phyloP scores from a whole-genome alignment of 441 rosid genomes.

The Aquilaria agallochum region DNA sequence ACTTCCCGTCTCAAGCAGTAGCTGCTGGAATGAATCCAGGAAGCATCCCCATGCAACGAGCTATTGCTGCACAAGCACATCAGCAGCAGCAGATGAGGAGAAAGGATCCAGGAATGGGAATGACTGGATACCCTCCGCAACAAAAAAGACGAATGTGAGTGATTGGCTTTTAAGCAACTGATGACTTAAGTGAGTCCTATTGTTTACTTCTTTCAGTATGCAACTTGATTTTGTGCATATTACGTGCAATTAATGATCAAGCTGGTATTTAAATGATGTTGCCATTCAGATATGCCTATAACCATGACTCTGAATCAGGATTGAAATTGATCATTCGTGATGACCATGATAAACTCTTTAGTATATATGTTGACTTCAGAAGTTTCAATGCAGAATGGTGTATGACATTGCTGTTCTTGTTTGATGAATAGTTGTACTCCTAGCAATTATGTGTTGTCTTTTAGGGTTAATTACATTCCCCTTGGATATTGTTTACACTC shows the following conservation, averaged over 20 bases:
- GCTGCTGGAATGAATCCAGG: conserved; percentile 78
- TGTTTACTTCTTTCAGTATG: conserved; percentile 11
- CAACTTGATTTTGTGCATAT: neutral
- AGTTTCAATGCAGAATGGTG: neutral
- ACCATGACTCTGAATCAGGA: neutral
- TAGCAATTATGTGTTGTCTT: neutral
- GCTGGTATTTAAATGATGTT: too few species aligned
- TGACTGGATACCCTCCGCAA: conserved; percentile 84
- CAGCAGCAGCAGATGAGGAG: conserved; percentile 78
- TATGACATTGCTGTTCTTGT: conserved; percentile 1
- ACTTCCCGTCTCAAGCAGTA: conserved; percentile 54
- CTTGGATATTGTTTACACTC: too few species aligned
- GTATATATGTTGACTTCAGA: too few species aligned
- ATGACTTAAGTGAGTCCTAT: neutral
- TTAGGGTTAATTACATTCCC: too few species aligned
- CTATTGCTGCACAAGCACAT: conserved; percentile 59
- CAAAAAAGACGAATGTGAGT: conserved; percentile 79
- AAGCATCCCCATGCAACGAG: conserved; percentile 69
- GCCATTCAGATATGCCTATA: conserved; percentile 1
- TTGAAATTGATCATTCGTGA: neutral
- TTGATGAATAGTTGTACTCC: neutral
- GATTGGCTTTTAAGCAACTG: neutral
- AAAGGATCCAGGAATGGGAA: conserved; percentile 83
- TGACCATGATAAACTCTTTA: too few species aligned
- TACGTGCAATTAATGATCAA: neutral